Conservation (phyloP, 306 rosid species). For the Trifolium pratense region DNA sequence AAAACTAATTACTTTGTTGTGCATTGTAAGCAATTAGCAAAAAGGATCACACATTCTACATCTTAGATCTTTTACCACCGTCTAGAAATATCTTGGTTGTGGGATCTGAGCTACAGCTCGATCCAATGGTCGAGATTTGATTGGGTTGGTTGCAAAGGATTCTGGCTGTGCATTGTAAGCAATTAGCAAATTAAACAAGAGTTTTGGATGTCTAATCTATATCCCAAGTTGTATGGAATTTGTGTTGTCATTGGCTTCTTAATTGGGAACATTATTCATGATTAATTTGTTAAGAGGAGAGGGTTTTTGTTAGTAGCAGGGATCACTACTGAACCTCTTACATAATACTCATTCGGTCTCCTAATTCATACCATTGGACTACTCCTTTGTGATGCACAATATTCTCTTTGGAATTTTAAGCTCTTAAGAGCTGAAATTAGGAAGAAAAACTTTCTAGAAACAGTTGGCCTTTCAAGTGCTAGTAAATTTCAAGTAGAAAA, state of each 20-base stretch:
- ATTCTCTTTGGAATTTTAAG: neutral
- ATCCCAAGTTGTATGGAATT: neutral
- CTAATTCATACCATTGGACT: neutral
- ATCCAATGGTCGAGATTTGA: neutral
- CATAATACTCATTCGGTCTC: neutral
- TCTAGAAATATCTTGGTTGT: neutral
- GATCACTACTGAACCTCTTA: neutral
- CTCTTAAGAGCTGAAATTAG: slow-evolving; percentile 12
- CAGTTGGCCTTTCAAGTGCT: neutral
- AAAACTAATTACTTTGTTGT: too few relatives aligned
- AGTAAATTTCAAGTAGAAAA: slow-evolving; percentile 11
- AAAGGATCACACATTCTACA: neutral
- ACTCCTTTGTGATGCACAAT: neutral
- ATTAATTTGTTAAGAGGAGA: neutral
- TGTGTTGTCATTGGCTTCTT: slow-evolving; percentile 17
- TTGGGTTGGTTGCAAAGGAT: neutral
- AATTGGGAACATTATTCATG: neutral
- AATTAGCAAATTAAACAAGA: neutral
- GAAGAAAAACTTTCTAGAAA: neutral
- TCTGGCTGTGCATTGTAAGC: neutral
- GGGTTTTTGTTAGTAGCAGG: neutral
- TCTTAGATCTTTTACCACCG: neutral
- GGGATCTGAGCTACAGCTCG: neutral
- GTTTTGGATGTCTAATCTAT: neutral
- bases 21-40: too few relatives aligned